Evolutionary conservation across 1,284 basidiomycete genomes (phyloP).

Genomic region (Apiotrichum akiyoshidainum): DNA sequence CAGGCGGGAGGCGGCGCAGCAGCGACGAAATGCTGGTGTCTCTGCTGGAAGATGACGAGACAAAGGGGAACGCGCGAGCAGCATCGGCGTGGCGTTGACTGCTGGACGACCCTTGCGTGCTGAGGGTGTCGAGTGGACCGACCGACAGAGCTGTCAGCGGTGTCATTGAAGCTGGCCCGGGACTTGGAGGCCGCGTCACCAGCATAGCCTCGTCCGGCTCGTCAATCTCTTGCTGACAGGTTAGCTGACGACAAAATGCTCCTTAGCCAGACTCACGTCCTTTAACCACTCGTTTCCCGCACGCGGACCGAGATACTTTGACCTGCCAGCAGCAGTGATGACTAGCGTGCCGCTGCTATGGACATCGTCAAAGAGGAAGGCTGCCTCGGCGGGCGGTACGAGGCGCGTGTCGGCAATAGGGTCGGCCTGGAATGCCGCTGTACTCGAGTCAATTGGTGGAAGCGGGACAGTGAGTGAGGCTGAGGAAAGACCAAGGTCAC

Average conservation of each 20-base stretch:
- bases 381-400: background rate
- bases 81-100: slow-evolving; percentile 4
- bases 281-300: slow-evolving; percentile 38
- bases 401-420: background rate
- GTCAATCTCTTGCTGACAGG: slow-evolving; percentile 19
- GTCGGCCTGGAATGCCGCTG: background rate
- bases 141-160: background rate
- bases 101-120: background rate
- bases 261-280: slow-evolving; percentile 18
- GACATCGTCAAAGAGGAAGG: slow-evolving; percentile 5
- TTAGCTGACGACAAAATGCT: background rate
- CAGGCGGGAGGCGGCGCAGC: slow-evolving; percentile 22
- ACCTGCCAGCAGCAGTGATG: slow-evolving; percentile 25
- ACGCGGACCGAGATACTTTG: slow-evolving; percentile 30
- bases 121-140: background rate
- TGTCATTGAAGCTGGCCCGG: background rate
- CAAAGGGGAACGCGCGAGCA: slow-evolving; percentile 18
- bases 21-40: slow-evolving; percentile 11
- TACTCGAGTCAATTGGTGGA: background rate
- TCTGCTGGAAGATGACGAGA: slow-evolving; percentile 7
- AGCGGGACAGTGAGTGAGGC: background rate
- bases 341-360: slow-evolving; percentile 32
- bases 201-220: slow-evolving; percentile 6
- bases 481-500: background rate
- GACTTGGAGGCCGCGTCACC: background rate